These are phyloP conservation scores for Smittium culicis DNA, from an alignment of 371 early-diverging fungal genomes.

Conservation along the genomic window DNA sequence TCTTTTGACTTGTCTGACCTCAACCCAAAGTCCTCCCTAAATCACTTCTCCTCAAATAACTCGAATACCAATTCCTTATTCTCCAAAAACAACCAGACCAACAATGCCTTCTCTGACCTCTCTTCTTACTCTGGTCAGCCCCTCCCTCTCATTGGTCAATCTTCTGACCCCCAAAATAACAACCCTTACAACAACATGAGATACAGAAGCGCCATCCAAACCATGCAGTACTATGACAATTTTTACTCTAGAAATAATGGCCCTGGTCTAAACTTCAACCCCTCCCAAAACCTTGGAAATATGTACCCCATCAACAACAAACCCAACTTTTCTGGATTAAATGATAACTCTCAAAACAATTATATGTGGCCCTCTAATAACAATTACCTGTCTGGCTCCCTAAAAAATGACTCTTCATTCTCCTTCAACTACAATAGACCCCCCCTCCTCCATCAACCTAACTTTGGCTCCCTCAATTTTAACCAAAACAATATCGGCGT, in stretches of 20 bases:
- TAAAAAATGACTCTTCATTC: not conserved
- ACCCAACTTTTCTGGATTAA: not conserved
- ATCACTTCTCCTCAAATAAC: not conserved
- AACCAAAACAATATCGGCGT: not conserved
- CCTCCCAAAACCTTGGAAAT: not conserved
- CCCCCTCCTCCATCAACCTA: not conserved
- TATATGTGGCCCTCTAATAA: not conserved
- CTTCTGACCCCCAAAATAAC: not conserved
- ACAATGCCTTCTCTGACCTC: not conserved
- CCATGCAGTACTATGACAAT: constrained; percentile 5
- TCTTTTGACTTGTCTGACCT: constrained; percentile 5
- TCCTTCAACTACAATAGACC: not conserved
- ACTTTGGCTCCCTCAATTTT: not conserved
- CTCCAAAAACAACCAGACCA: not conserved
- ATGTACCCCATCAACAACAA: not conserved
- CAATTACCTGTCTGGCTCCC: not conserved
- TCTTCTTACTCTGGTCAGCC: not conserved
- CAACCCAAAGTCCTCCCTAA: not conserved
- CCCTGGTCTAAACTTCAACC: not conserved
- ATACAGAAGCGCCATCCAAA: not conserved
- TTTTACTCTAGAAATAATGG: not conserved
- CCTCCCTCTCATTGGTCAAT: not conserved
- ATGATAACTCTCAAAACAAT: not conserved
- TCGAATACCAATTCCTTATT: not conserved
- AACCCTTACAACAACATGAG: not conserved